These are phyloP conservation scores for Marchantia polymorpha DNA, from an alignment of 225 moss, liverwort and hornwort genomes.

Conservation along the genomic window DNA sequence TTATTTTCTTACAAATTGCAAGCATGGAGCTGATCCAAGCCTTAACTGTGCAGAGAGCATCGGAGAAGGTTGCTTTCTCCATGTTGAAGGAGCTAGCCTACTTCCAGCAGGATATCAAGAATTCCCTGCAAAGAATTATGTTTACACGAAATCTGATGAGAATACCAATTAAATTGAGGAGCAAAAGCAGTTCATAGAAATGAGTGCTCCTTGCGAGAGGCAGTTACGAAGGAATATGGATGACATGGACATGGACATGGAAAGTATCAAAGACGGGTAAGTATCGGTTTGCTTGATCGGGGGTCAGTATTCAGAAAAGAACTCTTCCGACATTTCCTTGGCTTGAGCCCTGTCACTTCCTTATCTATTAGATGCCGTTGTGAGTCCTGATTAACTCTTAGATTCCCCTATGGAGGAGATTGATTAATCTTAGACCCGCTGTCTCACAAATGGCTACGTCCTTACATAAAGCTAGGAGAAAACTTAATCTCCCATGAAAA, in stretches of 20 bases:
- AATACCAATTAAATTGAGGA: constrained; percentile 43
- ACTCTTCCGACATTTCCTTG: too few species aligned
- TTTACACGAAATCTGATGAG: constrained; percentile 49
- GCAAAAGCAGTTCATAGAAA: constrained; percentile 50
- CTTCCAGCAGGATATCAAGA: constrained; percentile 51
- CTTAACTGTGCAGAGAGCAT: constrained; percentile 46
- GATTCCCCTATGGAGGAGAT: too few species aligned
- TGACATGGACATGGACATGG: constrained; percentile 53
- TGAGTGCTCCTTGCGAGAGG: constrained; percentile 47
- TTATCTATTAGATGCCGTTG: too few species aligned
- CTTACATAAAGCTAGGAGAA: too few species aligned
- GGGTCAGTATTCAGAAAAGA: too few species aligned
- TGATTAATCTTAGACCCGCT: too few species aligned
- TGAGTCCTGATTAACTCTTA: too few species aligned
- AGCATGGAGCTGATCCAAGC: constrained; percentile 49
- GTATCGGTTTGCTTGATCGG: neutral
- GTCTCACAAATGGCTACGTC: too few species aligned
- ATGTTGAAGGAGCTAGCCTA: constrained; percentile 52
- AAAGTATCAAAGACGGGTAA: constrained; percentile 51
- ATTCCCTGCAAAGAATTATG: constrained; percentile 47
- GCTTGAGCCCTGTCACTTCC: too few species aligned
- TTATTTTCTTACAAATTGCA: constrained; percentile 51
- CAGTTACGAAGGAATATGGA: constrained; percentile 48
- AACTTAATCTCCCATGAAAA: too few species aligned
- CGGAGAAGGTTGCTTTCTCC: constrained; percentile 53